phyloP scores from a whole-genome alignment of 805 yeast species.

The Spathaspora arborariae region DNA sequence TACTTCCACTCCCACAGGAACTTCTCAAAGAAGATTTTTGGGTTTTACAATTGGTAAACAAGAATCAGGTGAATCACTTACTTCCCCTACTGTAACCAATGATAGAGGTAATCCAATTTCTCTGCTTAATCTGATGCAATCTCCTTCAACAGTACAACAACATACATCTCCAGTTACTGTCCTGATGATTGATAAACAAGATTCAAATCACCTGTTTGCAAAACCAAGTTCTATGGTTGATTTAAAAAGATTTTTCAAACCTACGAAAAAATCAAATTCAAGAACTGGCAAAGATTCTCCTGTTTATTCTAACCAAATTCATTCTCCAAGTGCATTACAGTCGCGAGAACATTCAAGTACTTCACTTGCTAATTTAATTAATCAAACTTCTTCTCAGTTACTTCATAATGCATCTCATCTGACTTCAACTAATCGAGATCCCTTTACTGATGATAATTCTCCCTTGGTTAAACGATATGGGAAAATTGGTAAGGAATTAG shows the following conservation, averaged over 20 bases:
- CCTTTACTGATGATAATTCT: conserved; percentile 33
- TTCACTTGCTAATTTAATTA: conserved; percentile 32
- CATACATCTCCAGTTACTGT: conserved; percentile 8
- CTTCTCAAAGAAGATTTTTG: conserved; percentile 32
- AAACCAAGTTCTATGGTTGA: conserved; percentile 58
- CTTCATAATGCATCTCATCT: conserved; percentile 35
- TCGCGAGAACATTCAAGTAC: conserved; percentile 32
- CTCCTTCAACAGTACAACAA: conserved; percentile 16
- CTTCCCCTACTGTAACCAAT: conserved; percentile 34
- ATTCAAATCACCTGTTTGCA: conserved; percentile 28
- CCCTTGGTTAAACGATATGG: conserved; percentile 77
- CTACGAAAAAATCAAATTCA: conserved; percentile 35
- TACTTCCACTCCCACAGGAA: conserved; percentile 14
- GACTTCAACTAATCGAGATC: conserved; percentile 31
- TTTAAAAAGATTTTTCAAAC: conserved; percentile 68
- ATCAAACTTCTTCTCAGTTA: conserved; percentile 35
- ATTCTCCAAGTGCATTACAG: conserved; percentile 16
- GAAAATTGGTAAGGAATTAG: conserved; percentile 80
- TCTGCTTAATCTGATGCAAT: conserved; percentile 8
- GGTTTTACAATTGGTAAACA: conserved; percentile 42
- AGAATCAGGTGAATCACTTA: conserved; percentile 34
- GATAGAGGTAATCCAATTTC: conserved; percentile 10
- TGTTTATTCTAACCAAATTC: conserved; percentile 21
- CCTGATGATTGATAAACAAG: conserved; percentile 14
- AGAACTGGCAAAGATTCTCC: conserved; percentile 9